These are phyloP conservation scores for Akanthomyces lecanii DNA, from an alignment of 2,329 filamentous ascomycete genomes.

Conservation along the genomic window DNA sequence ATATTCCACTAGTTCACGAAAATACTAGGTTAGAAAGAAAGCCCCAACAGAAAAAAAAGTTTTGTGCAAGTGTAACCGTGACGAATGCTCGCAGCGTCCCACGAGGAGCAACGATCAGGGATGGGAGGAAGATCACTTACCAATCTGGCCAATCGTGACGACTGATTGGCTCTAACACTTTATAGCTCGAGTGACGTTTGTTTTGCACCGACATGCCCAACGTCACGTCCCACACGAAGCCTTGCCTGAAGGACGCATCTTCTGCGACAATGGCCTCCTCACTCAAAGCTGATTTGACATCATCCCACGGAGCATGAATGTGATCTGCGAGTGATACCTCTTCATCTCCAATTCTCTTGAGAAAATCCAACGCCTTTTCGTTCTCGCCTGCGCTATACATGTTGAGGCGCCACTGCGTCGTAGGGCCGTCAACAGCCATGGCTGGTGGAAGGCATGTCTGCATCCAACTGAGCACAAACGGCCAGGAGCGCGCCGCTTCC, in stretches of 20 bases:
- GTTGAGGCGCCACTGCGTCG: conserved; percentile 34
- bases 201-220: conserved; percentile 26
- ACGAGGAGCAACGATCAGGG: neutral
- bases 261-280: conserved; percentile 31
- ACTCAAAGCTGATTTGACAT: conserved; percentile 27
- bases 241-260: conserved; percentile 34
- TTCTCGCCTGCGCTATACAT: conserved; percentile 26
- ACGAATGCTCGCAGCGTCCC: neutral
- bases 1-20: conserved; percentile 27
- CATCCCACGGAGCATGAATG: conserved; percentile 34
- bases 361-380: conserved; percentile 26
- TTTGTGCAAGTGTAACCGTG: neutral
- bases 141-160: conserved; percentile 37
- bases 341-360: conserved; percentile 27
- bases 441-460: conserved; percentile 31
- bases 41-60: neutral
- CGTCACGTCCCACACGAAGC: conserved; percentile 37
- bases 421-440: conserved; percentile 36
- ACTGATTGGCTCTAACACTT: conserved; percentile 27
- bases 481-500: conserved; percentile 35
- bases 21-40: neutral
- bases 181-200: conserved; percentile 21
- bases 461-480: conserved; percentile 35
- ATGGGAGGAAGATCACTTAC: conserved; percentile 24
- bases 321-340: conserved; percentile 25